Evolutionary conservation across 768 basidiomycete species (phyloP), one percentile per base, ranked within the genome.

Genomic region (Auricularia sp.): DNA sequence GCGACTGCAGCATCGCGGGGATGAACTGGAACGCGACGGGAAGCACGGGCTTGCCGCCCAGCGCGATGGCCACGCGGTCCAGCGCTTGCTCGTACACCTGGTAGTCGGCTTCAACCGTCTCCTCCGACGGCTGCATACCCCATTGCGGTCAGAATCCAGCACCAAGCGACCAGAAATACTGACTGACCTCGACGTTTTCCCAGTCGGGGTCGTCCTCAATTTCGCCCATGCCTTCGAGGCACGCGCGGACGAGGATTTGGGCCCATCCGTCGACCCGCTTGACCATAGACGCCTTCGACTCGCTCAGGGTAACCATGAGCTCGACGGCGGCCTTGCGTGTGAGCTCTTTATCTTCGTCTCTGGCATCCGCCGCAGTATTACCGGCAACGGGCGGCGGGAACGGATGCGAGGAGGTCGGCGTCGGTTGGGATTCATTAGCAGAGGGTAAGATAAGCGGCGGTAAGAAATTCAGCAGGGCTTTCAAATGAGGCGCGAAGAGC

Each of bases 211-310:
- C 87, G 47, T 88, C 86, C 0, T 86, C 83, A 21, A 91, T 77
- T 73, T 90, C 88, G 18, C 87, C 84, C 85, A 93, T 89, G 2
- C 88, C 90, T 72, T 92, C 90, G 44, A 92, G 71, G 74, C 89
- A 91, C 7, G 87, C 87, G 2, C 88, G 77, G 0, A 93, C 87
- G 44, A 91, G 75, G 16, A 84, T 79, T 7, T 78, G 79, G 1
- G 85, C 84, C 90, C 90, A 93, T 0, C 86, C 89, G 29, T 81
- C 79, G 0, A 85, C 83, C 47, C 84, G 80, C 67, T 81, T 79
- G 6, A 87, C 88, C 83, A 91, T 87, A 3, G 76, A 75, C 0
- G 90, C 86, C 42, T 81, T 79, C 2, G 89, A 83, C 73, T 95
- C 92, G 35, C 82, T 84, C n/a, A 96, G 74, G 12, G 83, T 84